Evolutionary conservation across 441 rosid genomes (phyloP).

Genomic region (Pelargonium cotyledonis): DNA sequence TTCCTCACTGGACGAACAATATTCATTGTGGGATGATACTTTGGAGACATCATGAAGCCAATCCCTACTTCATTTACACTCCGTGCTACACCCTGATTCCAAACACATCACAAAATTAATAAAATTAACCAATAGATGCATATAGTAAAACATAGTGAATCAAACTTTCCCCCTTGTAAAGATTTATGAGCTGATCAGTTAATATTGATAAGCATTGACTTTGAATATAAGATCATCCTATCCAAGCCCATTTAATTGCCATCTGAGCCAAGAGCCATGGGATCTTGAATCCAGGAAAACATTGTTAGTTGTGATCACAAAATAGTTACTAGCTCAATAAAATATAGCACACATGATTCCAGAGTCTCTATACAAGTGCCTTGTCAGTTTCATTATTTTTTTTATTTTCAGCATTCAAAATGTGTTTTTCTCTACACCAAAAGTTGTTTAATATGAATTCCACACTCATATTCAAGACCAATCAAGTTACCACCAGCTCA

Average conservation of each 20-base stretch:
- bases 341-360: not conserved
- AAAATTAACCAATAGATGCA: not conserved
- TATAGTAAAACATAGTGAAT: not conserved
- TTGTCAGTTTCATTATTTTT: not conserved
- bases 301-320: not conserved
- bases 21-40: conserved; percentile 90
- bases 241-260: not conserved
- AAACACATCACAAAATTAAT: conserved; percentile 6
- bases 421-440: not conserved
- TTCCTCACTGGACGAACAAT: conserved; percentile 77
- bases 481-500: not conserved
- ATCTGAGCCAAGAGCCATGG: no score
- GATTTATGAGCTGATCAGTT: no score
- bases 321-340: not conserved
- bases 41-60: conserved; percentile 90
- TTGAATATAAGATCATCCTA: not conserved
- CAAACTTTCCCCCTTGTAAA: not conserved
- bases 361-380: not conserved
- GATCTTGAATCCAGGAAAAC: no score
- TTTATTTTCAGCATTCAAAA: not conserved
- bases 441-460: no score
- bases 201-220: no score
- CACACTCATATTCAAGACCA: not conserved
- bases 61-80: conserved; percentile 90
- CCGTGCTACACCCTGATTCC: conserved; percentile 51